Evolutionary conservation across 495 filamentous ascomycete species (phyloP).

Genomic region (Peziza echinospora): DNA sequence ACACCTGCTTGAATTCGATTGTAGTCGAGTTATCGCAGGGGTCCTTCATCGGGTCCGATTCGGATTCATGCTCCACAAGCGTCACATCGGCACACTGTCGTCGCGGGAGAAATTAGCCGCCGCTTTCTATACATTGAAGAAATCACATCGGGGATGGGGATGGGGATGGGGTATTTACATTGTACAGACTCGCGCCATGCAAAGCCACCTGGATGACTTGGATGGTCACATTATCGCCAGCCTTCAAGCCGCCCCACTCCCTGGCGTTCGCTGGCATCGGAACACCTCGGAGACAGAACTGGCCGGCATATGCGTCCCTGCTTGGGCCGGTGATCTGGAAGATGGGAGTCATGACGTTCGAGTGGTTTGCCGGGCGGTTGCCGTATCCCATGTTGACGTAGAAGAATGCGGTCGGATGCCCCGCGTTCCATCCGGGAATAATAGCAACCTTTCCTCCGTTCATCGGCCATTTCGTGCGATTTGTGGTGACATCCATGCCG

Average conservation of each 20-base stretch:
- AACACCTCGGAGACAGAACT: conserved; percentile 75
- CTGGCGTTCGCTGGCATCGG: conserved; percentile 55
- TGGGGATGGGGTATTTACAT: conserved; percentile 41
- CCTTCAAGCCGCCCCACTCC: conserved; percentile 26
- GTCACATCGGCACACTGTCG: conserved; percentile 77
- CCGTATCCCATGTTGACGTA: conserved; percentile 92
- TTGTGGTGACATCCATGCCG: conserved; percentile 53
- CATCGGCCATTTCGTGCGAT: conserved; percentile 83
- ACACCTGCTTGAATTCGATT: conserved; percentile 41
- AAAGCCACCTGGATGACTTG: conserved; percentile 77
- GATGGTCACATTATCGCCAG: conserved; percentile 82
- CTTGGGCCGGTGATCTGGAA: conserved; percentile 73
- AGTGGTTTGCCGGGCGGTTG: conserved; percentile 66
- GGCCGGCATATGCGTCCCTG: conserved; percentile 63
- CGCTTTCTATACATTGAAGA: background rate
- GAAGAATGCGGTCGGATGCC: conserved; percentile 63
- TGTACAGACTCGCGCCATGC: conserved; percentile 78
- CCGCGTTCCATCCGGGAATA: conserved; percentile 85
- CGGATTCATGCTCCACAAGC: conserved; percentile 40
- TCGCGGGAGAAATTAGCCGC: background rate
- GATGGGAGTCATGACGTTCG: conserved; percentile 55
- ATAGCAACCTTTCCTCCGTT: conserved; percentile 65
- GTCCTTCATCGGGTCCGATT: conserved; percentile 32
- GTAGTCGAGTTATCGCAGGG: conserved; percentile 48
- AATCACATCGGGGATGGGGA: background rate